These are phyloP conservation scores for Biscutella laevigata DNA, from an alignment of 441 rosid species.

Conservation along the genomic window DNA sequence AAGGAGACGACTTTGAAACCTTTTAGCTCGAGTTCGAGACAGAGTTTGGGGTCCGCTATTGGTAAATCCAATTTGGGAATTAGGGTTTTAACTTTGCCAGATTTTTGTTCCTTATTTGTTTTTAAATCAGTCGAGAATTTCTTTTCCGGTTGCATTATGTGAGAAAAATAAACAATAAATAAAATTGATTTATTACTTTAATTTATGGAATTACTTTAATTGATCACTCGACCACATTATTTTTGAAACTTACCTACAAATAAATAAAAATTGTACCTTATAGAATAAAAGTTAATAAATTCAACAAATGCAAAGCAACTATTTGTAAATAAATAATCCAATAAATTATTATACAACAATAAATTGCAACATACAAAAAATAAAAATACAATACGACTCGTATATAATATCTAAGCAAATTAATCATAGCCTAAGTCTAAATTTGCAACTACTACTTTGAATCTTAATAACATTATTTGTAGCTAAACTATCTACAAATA, in stretches of 20 bases:
- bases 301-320: neutral
- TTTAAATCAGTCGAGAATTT: neutral
- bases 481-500: conserved; percentile 46
- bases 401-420: too few species aligned
- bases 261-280: too few species aligned
- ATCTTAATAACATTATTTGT: conserved; percentile 36
- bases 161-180: too few species aligned
- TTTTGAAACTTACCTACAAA: too few species aligned
- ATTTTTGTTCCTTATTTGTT: neutral
- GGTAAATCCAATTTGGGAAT: conserved; percentile 21
- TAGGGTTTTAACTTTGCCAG: conserved; percentile 15
- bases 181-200: too few species aligned
- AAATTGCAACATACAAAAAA: too few species aligned
- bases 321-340: neutral
- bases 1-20: conserved; percentile 2
- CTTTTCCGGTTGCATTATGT: too few species aligned
- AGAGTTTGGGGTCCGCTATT: too few species aligned
- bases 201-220: too few species aligned
- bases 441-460: conserved; percentile 57
- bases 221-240: too few species aligned
- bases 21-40: too few species aligned
- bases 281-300: neutral
- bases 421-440: conserved; percentile 41
- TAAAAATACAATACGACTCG: too few species aligned
- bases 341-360: neutral